Percentiles rank a stretch among this genome's conserved stretches.
Conservation (phyloP, 306 rosid genomes). For the Vigna angularis region DNA sequence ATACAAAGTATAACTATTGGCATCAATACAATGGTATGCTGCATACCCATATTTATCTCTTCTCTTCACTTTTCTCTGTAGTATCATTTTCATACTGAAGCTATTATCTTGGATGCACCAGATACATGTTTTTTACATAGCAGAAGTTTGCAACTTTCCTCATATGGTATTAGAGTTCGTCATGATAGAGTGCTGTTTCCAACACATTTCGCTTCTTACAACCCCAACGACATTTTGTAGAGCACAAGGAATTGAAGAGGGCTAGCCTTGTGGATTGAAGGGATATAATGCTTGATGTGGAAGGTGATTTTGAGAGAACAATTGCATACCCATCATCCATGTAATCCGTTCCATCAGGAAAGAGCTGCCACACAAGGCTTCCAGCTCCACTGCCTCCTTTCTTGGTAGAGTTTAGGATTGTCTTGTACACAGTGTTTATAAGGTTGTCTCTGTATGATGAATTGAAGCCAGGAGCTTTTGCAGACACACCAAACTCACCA, state of each 20-base stretch:
- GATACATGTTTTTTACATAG: slow-evolving; percentile 19
- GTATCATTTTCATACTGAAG: slow-evolving; percentile 36
- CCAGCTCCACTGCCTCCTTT: slow-evolving; percentile 95
- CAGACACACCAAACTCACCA: slow-evolving; percentile 86
- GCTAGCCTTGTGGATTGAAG: slow-evolving; percentile 82
- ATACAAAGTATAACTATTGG: slow-evolving; percentile 27
- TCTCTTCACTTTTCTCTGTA: slow-evolving; percentile 24
- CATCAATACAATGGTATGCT: slow-evolving; percentile 29
- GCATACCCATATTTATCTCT: slow-evolving; percentile 20
- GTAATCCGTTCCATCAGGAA: slow-evolving; percentile 95
- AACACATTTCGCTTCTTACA: slow-evolving; percentile 68
- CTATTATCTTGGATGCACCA: slow-evolving; percentile 30
- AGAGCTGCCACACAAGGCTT: slow-evolving; percentile 90
- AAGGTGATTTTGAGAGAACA: slow-evolving; percentile 73
- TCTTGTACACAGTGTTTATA: slow-evolving; percentile 67
- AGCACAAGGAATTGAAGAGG: slow-evolving; percentile 76
- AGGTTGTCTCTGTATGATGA: slow-evolving; percentile 67
- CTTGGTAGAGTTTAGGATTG: slow-evolving; percentile 75
- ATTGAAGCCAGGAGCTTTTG: slow-evolving; percentile 84
- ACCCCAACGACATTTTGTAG: slow-evolving; percentile 85
- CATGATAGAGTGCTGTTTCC: slow-evolving; percentile 45
- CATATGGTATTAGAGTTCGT: slow-evolving; percentile 53
- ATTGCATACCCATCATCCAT: slow-evolving; percentile 97
- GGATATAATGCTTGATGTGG: slow-evolving; percentile 74
- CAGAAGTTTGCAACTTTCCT: background rate